Conservation (phyloP, 495 filamentous ascomycete genomes). For the Lineolata rhizophorae region DNA sequence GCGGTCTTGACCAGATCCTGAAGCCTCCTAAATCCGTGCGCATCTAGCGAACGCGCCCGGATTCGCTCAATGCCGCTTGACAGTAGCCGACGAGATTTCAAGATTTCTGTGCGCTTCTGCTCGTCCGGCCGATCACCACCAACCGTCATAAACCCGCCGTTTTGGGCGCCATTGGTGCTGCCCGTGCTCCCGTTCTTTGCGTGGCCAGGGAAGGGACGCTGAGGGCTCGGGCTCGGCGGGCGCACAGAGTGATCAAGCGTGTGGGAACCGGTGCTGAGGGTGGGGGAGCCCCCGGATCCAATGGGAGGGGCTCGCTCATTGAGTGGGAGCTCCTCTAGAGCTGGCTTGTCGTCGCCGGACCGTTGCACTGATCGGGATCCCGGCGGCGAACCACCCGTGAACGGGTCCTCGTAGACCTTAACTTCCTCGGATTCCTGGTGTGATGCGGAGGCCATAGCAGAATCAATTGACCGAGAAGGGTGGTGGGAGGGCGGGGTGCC, state of each 20-base stretch:
- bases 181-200: constrained; percentile 8
- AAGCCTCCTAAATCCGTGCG: constrained; percentile 72
- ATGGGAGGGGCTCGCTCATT: constrained; percentile 17
- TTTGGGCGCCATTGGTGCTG: neutral
- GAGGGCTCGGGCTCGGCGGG: neutral
- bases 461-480: too few relatives aligned
- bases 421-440: too few relatives aligned
- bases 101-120: constrained; percentile 24
- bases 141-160: too few relatives aligned
- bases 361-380: too few relatives aligned
- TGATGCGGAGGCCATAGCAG: too few relatives aligned
- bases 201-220: constrained; percentile 3
- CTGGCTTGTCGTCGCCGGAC: constrained; percentile 10
- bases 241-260: constrained; percentile 7
- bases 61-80: constrained; percentile 59
- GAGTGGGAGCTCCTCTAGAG: constrained; percentile 19
- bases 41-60: constrained; percentile 47
- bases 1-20: constrained; percentile 62
- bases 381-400: neutral
- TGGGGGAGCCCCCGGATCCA: constrained; percentile 10
- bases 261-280: constrained; percentile 3
- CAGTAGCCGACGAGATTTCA: constrained; percentile 30
- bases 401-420: constrained; percentile 19
- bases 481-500: neutral
- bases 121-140: too few relatives aligned